Evolutionary conservation across 2,329 filamentous ascomycete genomes (phyloP), one percentile per base, ranked within the genome.

Genomic region (Diaporthe sp.): DNA sequence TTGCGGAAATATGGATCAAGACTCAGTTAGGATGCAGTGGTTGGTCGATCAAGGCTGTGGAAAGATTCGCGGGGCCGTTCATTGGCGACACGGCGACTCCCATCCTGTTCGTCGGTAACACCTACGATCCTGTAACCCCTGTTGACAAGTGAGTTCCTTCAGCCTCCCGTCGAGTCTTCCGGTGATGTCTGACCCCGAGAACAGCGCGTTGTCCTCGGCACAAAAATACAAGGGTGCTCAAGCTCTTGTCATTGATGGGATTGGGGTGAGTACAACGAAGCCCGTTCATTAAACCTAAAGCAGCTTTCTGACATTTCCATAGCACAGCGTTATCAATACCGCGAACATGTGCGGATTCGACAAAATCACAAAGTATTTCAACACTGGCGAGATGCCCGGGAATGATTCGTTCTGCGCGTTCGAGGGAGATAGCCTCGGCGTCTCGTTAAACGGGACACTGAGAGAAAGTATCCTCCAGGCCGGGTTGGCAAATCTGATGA

Each of bases 101-200:
- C 27, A 75, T 77, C 19, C 74, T 77, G 4, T 77, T 77, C 30
- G 74, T 77, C 35, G 69, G 71, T 55, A 77, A 77, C 30, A 77
- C 76, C 22, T 71, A 77, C 32, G 76, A 77, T 50, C 66, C 76
- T 2, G 74, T 77, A 2, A 77, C 76, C 1, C 72, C 76, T 25
- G 63, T 72, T 55, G 73, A 76, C 27, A 76, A 76, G 75, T 75
- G 39, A 74, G 72, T 25, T 56, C 10, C 12, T 17, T 42, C 15
- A n/a, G 7, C 25, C 32, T 37, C 50, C 53, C 19, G 10, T n/a
- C 15, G 6, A 44, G 50, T 17, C 6, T 59, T 10, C 39, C 22
- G 10, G 30, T 25, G 32, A 55, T 55, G 15, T 61, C 68, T 71
- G 27, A 71, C 68, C 27, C 17, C 9, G 30, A 17, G 3, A n/a